phyloP scores from a whole-genome alignment of 495 filamentous ascomycete genomes.

The Penicillium cosmopolitanum region DNA sequence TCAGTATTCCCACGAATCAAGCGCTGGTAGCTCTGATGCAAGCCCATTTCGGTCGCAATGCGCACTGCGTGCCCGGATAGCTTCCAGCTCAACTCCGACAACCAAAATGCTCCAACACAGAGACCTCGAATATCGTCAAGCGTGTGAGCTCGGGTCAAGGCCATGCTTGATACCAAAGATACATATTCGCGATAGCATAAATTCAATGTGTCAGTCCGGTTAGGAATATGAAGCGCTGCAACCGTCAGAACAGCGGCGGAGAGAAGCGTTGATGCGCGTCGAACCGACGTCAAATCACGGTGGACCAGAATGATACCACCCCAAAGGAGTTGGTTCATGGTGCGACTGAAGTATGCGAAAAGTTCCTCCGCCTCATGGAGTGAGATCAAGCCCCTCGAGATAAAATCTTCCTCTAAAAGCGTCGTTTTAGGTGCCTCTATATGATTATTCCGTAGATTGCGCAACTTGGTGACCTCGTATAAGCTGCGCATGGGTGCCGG shows the following conservation, averaged over 20 bases:
- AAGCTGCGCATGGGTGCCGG: constrained; percentile 62
- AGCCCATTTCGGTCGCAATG: constrained; percentile 55
- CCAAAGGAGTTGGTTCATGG: constrained; percentile 60
- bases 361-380: constrained; percentile 54
- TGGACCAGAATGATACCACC: constrained; percentile 59
- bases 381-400: constrained; percentile 51
- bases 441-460: constrained; percentile 52
- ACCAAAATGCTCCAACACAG: constrained; percentile 57
- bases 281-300: constrained; percentile 51
- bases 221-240: constrained; percentile 56
- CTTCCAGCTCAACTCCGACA: constrained; percentile 58
- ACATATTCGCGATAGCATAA: constrained; percentile 57
- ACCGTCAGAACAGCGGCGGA: constrained; percentile 56
- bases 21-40: constrained; percentile 55
- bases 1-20: constrained; percentile 48
- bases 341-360: constrained; percentile 56
- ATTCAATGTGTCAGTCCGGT: constrained; percentile 53
- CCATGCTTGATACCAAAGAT: constrained; percentile 53
- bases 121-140: constrained; percentile 57
- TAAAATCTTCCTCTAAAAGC: constrained; percentile 55
- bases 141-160: constrained; percentile 52
- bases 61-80: constrained; percentile 58
- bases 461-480: constrained; percentile 62
- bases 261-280: constrained; percentile 52
- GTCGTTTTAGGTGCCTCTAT: constrained; percentile 49